These are phyloP conservation scores for Coccomyxa sp. DNA, from an alignment of 139 green algal species.

Conservation along the genomic window DNA sequence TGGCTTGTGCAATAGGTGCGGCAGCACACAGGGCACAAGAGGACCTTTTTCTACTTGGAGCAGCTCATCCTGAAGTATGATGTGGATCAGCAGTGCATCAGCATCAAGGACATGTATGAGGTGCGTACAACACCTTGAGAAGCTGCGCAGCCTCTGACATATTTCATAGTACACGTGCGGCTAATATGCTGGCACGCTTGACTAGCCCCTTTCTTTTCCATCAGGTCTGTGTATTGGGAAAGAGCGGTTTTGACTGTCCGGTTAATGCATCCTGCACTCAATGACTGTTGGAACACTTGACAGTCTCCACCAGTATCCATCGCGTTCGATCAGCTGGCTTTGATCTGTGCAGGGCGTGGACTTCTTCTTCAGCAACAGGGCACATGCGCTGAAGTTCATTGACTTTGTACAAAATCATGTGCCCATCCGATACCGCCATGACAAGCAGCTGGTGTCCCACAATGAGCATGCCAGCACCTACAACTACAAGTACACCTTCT, in stretches of 20 bases:
- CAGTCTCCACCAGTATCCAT: no score
- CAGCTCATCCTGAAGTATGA: slow-evolving; percentile 96
- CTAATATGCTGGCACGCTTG: no score
- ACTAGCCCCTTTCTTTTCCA: no score
- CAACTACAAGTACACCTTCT: slow-evolving; percentile 99
- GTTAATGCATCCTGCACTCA: no score
- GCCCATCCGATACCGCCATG: slow-evolving; percentile 61
- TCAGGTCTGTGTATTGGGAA: background rate
- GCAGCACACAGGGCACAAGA: slow-evolving; percentile 96
- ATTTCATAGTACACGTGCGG: background rate
- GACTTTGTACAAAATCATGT: slow-evolving; percentile 88
- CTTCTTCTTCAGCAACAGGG: slow-evolving; percentile 88
- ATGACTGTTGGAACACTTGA: no score
- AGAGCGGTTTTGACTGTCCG: background rate
- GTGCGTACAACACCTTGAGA: slow-evolving; percentile 14
- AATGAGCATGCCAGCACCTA: slow-evolving; percentile 89
- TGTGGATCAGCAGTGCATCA: slow-evolving; percentile 68
- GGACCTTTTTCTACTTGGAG: slow-evolving; percentile 98
- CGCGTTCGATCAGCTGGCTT: no score
- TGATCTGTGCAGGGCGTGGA: slow-evolving; percentile 70
- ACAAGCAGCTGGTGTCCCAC: slow-evolving; percentile 98
- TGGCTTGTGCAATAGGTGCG: slow-evolving; percentile 55
- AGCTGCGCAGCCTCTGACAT: no score
- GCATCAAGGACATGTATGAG: slow-evolving; percentile 81
- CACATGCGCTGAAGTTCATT: slow-evolving; percentile 88